Percentiles rank a stretch among this genome's conserved stretches.
phyloP scores from a whole-genome alignment of 805 yeast genomes.

The Saturnispora besseyi region DNA sequence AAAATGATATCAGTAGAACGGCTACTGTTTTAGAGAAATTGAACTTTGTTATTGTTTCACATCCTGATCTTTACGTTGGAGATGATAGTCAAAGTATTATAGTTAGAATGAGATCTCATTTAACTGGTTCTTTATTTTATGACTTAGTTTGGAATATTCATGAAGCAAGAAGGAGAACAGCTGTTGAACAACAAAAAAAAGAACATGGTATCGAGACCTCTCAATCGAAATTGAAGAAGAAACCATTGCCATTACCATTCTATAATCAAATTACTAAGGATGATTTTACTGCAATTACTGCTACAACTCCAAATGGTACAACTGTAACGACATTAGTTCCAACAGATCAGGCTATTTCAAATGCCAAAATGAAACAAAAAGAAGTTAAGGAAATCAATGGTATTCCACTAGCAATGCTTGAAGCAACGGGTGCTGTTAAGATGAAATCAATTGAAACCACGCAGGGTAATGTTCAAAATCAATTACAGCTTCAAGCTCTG shows the following conservation, averaged over 20 bases:
- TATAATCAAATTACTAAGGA: constrained; percentile 86
- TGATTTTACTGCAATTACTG: constrained; percentile 74
- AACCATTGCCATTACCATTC: constrained; percentile 72
- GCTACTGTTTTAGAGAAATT: constrained; percentile 86
- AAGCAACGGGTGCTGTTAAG: constrained; percentile 64
- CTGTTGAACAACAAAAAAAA: constrained; percentile 30
- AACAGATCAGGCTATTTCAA: constrained; percentile 63
- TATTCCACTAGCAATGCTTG: constrained; percentile 45
- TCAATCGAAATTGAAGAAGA: constrained; percentile 13
- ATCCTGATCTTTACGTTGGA: constrained; percentile 64
- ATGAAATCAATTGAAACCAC: background rate
- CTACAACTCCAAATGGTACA: constrained; percentile 88
- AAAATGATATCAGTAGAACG: constrained; percentile 83
- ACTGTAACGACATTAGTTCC: constrained; percentile 85
- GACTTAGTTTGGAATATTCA: constrained; percentile 92
- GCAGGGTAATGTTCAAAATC: background rate
- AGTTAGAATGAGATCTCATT: constrained; percentile 81
- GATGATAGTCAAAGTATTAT: constrained; percentile 67
- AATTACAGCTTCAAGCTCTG: background rate
- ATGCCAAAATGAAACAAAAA: constrained; percentile 49
- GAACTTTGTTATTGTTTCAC: constrained; percentile 77
- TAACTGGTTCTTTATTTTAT: constrained; percentile 84
- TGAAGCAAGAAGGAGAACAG: constrained; percentile 74
- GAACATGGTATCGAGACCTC: background rate
- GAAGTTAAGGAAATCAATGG: constrained; percentile 36